Conservation (phyloP, 371 early-diverging fungal species). For the Blakeslea trispora region DNA sequence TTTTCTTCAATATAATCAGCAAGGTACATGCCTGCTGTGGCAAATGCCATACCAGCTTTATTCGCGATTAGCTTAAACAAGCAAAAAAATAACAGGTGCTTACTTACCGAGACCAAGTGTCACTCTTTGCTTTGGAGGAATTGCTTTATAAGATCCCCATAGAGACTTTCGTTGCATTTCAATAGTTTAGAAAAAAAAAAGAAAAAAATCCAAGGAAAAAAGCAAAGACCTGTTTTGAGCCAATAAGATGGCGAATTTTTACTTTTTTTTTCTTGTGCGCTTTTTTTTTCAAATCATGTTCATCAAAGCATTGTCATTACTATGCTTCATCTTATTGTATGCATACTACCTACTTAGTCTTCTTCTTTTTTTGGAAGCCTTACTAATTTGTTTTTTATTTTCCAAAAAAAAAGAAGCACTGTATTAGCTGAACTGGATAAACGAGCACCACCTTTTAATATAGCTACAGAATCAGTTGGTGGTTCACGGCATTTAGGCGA, state of each 20-base stretch:
- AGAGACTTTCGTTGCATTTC: constrained; percentile 53
- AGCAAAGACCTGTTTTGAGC: background rate
- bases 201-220: background rate
- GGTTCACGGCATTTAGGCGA: constrained; percentile 30
- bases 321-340: too few relatives aligned
- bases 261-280: background rate
- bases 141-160: constrained; percentile 50
- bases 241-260: background rate
- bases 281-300: background rate
- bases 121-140: constrained; percentile 44
- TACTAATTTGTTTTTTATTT: too few relatives aligned
- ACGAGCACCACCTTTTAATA: constrained; percentile 32
- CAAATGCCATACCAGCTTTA: constrained; percentile 57
- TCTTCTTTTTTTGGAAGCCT: too few relatives aligned
- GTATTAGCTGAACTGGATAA: constrained; percentile 12
- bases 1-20: constrained; percentile 47
- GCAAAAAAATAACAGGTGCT: background rate
- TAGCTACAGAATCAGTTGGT: constrained; percentile 1
- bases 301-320: too few relatives aligned
- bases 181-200: constrained; percentile 4
- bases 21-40: constrained; percentile 42
- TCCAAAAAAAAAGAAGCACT: background rate
- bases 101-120: constrained; percentile 45
- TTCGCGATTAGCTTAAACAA: too few relatives aligned
- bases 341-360: constrained; percentile 9